Evolutionary conservation across 306 rosid species (phyloP).

Genomic region (Cicer cuneatum): DNA sequence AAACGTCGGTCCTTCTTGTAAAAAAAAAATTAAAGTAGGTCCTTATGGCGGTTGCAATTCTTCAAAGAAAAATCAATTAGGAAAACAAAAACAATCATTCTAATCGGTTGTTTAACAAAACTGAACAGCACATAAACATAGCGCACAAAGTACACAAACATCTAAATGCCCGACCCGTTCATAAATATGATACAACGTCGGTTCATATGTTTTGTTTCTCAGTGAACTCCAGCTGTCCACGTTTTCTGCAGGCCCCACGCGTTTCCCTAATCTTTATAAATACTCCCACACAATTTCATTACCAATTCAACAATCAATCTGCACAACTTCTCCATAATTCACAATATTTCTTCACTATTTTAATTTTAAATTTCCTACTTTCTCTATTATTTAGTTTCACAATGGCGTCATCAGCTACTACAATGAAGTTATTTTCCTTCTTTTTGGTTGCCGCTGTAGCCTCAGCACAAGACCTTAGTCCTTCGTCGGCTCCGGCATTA

Average conservation of each 20-base stretch:
- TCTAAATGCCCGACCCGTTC: too few species aligned
- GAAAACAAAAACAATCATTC: too few species aligned
- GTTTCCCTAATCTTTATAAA: slow-evolving; percentile 5
- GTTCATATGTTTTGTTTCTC: not conserved
- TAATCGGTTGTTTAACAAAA: too few species aligned
- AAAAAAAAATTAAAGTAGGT: too few species aligned
- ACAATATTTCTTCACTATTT: not conserved
- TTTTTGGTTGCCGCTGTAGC: slow-evolving; percentile 26
- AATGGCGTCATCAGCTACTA: not conserved
- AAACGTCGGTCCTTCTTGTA: too few species aligned
- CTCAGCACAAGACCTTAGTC: slow-evolving; percentile 46
- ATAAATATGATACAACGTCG: not conserved
- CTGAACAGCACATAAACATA: too few species aligned
- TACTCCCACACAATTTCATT: not conserved
- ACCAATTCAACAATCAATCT: not conserved
- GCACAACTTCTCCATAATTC: not conserved
- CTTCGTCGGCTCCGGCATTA: not conserved
- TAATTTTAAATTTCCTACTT: not conserved
- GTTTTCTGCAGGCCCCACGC: not conserved
- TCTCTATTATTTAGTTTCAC: not conserved
- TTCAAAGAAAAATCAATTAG: too few species aligned
- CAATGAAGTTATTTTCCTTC: slow-evolving; percentile 18
- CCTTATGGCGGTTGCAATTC: too few species aligned
- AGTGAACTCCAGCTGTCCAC: not conserved
- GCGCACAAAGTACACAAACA: too few species aligned